A percentile compares a stretch with the other conserved stretches of the same genome.
These are phyloP conservation scores for Coleophoma crateriformis DNA, from an alignment of 2,329 filamentous ascomycete genomes.

Conservation along the genomic window DNA sequence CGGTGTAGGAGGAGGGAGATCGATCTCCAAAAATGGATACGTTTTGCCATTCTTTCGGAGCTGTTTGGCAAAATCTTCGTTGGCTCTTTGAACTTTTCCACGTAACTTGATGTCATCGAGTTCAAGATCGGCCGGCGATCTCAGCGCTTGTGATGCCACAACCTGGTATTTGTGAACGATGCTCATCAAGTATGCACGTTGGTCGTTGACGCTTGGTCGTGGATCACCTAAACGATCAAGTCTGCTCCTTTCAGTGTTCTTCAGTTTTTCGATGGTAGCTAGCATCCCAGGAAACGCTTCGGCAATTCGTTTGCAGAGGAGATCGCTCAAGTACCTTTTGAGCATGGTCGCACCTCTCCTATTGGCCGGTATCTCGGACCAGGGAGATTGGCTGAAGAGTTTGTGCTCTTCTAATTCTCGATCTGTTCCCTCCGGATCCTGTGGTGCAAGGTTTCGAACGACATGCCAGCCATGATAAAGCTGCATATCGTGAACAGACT, in stretches of 20 bases:
- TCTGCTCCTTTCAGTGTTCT: slow-evolving; percentile 9
- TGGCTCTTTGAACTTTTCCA: slow-evolving; percentile 11
- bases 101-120: slow-evolving; percentile 19
- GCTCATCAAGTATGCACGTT: slow-evolving; percentile 19
- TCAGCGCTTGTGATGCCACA: slow-evolving; percentile 14
- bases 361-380: slow-evolving; percentile 17
- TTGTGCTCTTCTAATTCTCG: slow-evolving; percentile 20
- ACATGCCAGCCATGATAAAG: slow-evolving; percentile 29
- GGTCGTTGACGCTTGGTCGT: slow-evolving; percentile 16
- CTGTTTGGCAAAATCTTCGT: slow-evolving; percentile 18
- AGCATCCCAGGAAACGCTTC: slow-evolving; percentile 20
- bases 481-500: slow-evolving; percentile 5
- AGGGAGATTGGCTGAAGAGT: slow-evolving; percentile 23
- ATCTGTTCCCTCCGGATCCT: slow-evolving; percentile 21
- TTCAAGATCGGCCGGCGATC: slow-evolving; percentile 18
- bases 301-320: slow-evolving; percentile 21
- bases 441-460: slow-evolving; percentile 26
- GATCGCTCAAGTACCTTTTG: slow-evolving; percentile 22
- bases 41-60: slow-evolving; percentile 23
- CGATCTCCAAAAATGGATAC: slow-evolving; percentile 21
- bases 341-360: slow-evolving; percentile 25
- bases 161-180: slow-evolving; percentile 20
- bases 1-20: no score
- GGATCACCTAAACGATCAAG: slow-evolving; percentile 19
- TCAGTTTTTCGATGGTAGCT: slow-evolving; percentile 13